phyloP scores from a whole-genome alignment of 805 yeast species.

The Candida nitratophila region DNA sequence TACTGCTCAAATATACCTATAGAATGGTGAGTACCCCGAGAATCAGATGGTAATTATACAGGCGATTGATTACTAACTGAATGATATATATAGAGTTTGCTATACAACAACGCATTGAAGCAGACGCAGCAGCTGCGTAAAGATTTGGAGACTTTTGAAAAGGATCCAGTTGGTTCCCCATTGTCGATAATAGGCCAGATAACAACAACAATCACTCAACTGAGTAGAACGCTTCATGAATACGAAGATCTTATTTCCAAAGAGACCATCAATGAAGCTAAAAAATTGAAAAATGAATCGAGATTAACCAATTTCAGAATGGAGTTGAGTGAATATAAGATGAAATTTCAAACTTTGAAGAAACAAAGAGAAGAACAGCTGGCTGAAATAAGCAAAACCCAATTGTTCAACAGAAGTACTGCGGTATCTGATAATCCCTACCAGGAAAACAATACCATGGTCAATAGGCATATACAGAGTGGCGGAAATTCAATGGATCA shows the following conservation, averaged over 20 bases:
- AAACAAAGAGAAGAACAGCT: constrained; percentile 45
- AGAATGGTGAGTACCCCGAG: too few species aligned
- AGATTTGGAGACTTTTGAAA: constrained; percentile 63
- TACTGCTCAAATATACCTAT: too few species aligned
- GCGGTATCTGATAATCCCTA: constrained; percentile 42
- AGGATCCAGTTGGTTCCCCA: constrained; percentile 61
- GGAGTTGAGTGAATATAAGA: constrained; percentile 38
- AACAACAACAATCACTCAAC: constrained; percentile 72
- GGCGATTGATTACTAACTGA: not conserved
- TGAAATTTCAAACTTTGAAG: constrained; percentile 48
- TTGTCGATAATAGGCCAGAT: constrained; percentile 55
- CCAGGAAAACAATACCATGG: constrained; percentile 20
- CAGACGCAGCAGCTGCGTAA: constrained; percentile 68
- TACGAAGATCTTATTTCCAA: constrained; percentile 35
- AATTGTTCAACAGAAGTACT: constrained; percentile 35
- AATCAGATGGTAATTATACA: too few species aligned
- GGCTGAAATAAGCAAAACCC: constrained; percentile 40
- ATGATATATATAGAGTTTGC: constrained; percentile 53
- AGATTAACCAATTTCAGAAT: constrained; percentile 53
- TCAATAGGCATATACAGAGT: constrained; percentile 2
- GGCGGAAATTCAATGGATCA: constrained; percentile 14
- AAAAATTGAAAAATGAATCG: constrained; percentile 48
- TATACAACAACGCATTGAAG: constrained; percentile 84
- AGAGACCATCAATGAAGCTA: constrained; percentile 51
- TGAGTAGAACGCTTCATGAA: constrained; percentile 62